Base-by-base conservation (phyloP, 208 protist species). In the Blechomonas ayalai region DNA sequence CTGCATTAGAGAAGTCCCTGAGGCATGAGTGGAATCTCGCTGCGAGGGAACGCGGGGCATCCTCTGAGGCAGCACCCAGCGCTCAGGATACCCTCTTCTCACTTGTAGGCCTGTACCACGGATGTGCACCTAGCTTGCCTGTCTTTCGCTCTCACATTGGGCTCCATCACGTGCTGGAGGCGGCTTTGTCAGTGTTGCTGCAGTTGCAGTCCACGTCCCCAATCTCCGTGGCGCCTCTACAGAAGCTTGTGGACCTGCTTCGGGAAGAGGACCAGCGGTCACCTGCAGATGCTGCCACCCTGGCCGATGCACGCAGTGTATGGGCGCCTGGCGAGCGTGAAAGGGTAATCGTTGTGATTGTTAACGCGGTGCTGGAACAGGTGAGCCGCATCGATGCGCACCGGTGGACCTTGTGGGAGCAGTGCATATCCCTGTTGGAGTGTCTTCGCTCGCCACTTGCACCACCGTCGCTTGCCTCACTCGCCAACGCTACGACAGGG, bases 341-440 rank as follows among this genome's bases (percentile, higher is more conserved):
- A 19, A 10, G 48, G 29, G 54, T 60, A 27, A 35, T 73, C 13
- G 38, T 59, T 7, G 44, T 36, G 6, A 46, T 66, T 8, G 16
- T 83, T 15, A 67, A 83, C 42, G 73, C 79, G 0, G 26, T 83
- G 18, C 48, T 71, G 26, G 64, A 83, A 45, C 71, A 81, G 47
- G 55, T 88, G 6, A 50, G 58, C n/a, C 31, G 58, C 43, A 67
- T 68, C 6, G 34, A 49, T 15, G 23, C 70, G 34, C 45, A 34
- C 26, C 73, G 79, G 1, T 73, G 73, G 58, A 66, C 73, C 1
- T 48, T 88, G 52, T 88, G 79, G 79, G 46, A 54, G 10, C 67
- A 64, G 41, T 88, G 79, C 50, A 43, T 74, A 6, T 31, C 52
- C 5, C 48, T 70, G 8, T 22, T 59, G 20, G 9, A 39, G 1